These are phyloP conservation scores for Spiromastix sp. DNA, from an alignment of 2,329 filamentous ascomycete species.

Conservation along the genomic window DNA sequence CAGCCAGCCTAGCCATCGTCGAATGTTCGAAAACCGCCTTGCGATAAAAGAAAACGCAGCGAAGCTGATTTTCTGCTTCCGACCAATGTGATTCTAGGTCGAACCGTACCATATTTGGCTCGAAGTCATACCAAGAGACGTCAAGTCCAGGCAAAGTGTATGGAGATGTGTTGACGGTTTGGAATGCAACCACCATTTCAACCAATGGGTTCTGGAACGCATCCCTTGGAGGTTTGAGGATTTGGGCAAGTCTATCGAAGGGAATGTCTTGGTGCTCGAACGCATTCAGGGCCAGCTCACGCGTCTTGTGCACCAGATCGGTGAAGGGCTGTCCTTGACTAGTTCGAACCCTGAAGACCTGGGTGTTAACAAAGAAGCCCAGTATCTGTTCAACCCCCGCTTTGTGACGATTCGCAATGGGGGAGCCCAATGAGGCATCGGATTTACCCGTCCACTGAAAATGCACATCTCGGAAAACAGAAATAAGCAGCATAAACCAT, in stretches of 20 bases:
- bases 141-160: background rate
- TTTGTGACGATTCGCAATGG: background rate
- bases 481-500: slow-evolving; percentile 1
- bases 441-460: slow-evolving; percentile 1
- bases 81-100: background rate
- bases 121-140: background rate
- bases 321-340: background rate
- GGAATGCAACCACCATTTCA: background rate
- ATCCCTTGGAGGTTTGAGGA: background rate
- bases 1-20: background rate
- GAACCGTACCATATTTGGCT: background rate
- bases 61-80: background rate
- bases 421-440: background rate
- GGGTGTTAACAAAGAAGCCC: background rate
- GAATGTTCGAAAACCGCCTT: background rate
- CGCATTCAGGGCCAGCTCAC: background rate
- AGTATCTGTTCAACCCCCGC: background rate
- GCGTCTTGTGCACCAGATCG: background rate
- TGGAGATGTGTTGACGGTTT: background rate
- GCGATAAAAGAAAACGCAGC: background rate
- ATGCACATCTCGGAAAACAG: background rate
- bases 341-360: background rate
- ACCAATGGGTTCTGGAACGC: background rate
- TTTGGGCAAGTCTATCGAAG: background rate
- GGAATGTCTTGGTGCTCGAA: background rate